Percentiles rank a stretch among this genome's conserved stretches.
Conservation (phyloP, 2,329 filamentous ascomycete genomes). For the Tolypocladium cylindrosporum region DNA sequence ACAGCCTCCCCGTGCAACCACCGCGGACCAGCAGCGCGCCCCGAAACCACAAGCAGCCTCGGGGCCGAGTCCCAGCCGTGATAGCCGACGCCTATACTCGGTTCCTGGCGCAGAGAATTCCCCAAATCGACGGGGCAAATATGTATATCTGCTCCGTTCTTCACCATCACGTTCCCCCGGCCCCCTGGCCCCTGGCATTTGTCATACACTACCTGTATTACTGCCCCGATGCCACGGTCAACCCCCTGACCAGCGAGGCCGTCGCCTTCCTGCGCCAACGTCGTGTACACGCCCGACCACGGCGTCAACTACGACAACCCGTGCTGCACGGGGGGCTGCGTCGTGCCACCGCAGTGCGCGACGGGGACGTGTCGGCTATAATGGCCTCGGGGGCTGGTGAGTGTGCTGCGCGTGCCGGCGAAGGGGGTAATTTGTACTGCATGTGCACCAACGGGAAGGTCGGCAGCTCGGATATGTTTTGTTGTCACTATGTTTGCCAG, state of each 20-base stretch:
- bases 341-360: slow-evolving; percentile 33
- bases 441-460: slow-evolving; percentile 36
- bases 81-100: background rate
- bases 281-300: slow-evolving; percentile 19
- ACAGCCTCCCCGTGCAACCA: slow-evolving; percentile 1
- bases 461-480: slow-evolving; percentile 38
- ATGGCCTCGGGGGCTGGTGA: slow-evolving; percentile 37
- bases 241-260: slow-evolving; percentile 15
- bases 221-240: slow-evolving; percentile 25
- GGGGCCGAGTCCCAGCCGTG: background rate
- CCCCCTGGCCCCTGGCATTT: slow-evolving; percentile 28
- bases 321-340: slow-evolving; percentile 34
- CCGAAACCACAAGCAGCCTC: background rate
- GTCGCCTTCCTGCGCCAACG: slow-evolving; percentile 12
- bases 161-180: slow-evolving; percentile 38
- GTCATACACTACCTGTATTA: slow-evolving; percentile 34
- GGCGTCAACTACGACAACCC: slow-evolving; percentile 28
- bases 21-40: background rate
- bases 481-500: slow-evolving; percentile 40
- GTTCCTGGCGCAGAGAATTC: background rate
- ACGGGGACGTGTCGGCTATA: slow-evolving; percentile 37
- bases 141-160: slow-evolving; percentile 44
- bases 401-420: slow-evolving; percentile 38
- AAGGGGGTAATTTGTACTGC: slow-evolving; percentile 31
- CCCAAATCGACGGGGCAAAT: background rate